Conservation (phyloP, 192 early-diverging fungal genomes). For the Entomortierella lignicola region DNA sequence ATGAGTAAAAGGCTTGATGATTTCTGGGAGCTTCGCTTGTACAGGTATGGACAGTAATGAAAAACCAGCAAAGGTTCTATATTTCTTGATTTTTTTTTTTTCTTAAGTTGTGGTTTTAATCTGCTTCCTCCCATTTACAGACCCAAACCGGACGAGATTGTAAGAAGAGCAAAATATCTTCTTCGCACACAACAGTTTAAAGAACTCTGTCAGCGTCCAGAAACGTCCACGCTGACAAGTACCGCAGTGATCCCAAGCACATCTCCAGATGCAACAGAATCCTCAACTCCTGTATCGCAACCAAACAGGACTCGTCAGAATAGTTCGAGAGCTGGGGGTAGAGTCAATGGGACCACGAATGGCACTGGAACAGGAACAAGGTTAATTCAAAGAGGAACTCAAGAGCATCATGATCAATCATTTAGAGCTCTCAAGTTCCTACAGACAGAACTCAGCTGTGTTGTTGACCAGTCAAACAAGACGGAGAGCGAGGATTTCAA, state of each 20-base stretch:
- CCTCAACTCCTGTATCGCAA: neutral
- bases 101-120: no score
- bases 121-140: constrained; percentile 12
- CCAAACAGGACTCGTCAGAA: neutral
- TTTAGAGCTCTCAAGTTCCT: constrained; percentile 80
- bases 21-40: constrained; percentile 82
- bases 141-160: constrained; percentile 73
- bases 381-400: constrained; percentile 26
- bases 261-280: neutral
- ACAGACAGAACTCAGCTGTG: constrained; percentile 72
- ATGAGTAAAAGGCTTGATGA: constrained; percentile 79
- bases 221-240: constrained; percentile 32
- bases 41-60: constrained; percentile 69
- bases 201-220: constrained; percentile 75
- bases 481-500: constrained; percentile 58
- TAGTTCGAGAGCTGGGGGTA: neutral
- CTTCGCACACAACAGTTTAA: constrained; percentile 85
- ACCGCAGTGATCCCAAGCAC: neutral
- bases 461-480: constrained; percentile 74
- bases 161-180: constrained; percentile 78
- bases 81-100: neutral
- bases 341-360: neutral
- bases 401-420: constrained; percentile 46
- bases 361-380: neutral
- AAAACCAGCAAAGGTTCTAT: neutral